A percentile compares a stretch with the other conserved stretches of the same genome.
Evolutionary conservation across 768 basidiomycete genomes (phyloP).

Genomic region (Pilatotrama ljubarskyi): DNA sequence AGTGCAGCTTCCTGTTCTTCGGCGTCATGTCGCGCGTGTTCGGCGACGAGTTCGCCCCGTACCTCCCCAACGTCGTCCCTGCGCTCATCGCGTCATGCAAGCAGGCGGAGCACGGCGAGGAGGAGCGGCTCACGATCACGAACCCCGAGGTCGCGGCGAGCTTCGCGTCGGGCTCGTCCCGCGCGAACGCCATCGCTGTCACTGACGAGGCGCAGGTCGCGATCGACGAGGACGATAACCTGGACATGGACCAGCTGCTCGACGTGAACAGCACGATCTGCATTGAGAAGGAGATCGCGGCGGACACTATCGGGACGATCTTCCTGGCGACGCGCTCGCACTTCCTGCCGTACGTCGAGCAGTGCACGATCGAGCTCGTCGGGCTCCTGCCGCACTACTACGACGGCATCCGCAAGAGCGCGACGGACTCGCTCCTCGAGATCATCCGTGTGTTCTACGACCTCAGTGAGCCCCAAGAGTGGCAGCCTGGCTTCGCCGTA

Average conservation of each 20-base stretch:
- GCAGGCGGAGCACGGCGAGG: constrained; percentile 80
- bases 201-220: constrained; percentile 59
- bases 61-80: constrained; percentile 84
- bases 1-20: constrained; percentile 98
- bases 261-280: constrained; percentile 95
- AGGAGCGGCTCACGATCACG: constrained; percentile 47
- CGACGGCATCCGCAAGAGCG: constrained; percentile 95
- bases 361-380: constrained; percentile 75
- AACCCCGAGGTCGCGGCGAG: constrained; percentile 55
- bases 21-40: constrained; percentile 98
- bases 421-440: constrained; percentile 84
- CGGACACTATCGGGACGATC: constrained; percentile 90
- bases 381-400: constrained; percentile 87
- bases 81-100: constrained; percentile 79
- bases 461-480: constrained; percentile 77
- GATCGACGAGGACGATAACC: constrained; percentile 64
- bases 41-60: constrained; percentile 88
- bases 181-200: constrained; percentile 66
- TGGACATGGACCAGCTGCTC: constrained; percentile 84
- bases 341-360: constrained; percentile 91
- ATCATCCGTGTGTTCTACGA: constrained; percentile 92
- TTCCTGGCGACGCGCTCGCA: constrained; percentile 79
- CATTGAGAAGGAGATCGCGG: constrained; percentile 98
- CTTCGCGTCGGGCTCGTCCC: constrained; percentile 74
- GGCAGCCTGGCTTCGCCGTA: constrained; percentile 75